Conservation (phyloP, 352 stramenopile genomes). For the Phytophthora pinifolia region DNA sequence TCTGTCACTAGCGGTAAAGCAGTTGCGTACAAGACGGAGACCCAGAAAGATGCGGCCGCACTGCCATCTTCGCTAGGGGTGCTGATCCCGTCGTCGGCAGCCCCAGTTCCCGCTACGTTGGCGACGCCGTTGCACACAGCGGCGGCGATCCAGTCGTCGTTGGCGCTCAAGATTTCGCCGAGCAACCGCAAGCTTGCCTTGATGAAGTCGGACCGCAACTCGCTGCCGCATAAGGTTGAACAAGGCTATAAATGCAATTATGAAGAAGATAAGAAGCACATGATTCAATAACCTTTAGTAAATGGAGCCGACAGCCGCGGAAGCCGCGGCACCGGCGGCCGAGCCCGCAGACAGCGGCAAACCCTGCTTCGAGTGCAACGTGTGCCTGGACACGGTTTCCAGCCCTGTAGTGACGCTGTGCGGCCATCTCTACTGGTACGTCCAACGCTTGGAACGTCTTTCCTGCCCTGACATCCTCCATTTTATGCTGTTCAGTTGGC, state of each 20-base stretch:
- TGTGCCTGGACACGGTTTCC: conserved; percentile 85
- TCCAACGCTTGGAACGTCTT: not conserved
- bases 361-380: conserved; percentile 85
- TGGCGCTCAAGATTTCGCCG: conserved; percentile 42
- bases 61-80: conserved; percentile 19
- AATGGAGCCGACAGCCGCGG: conserved; percentile 11
- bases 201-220: conserved; percentile 28
- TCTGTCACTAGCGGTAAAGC: conserved; percentile 7
- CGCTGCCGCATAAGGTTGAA: too few species aligned
- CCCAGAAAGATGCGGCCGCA: too few species aligned
- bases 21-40: not conserved
- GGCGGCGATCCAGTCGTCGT: conserved; percentile 9
- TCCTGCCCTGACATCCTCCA: conserved; percentile 12
- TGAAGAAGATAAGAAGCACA: conserved; percentile 8
- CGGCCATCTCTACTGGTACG: conserved; percentile 89
- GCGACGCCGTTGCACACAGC: conserved; percentile 38
- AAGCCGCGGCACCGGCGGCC: conserved; percentile 6
- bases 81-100: conserved; percentile 18
- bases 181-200: conserved; percentile 50
- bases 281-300: conserved; percentile 1
- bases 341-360: conserved; percentile 25
- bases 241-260: conserved; percentile 6
- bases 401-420: conserved; percentile 90
- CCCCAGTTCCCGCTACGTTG: conserved; percentile 7
- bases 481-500: conserved; percentile 68